Evolutionary conservation across 2,329 filamentous ascomycete genomes (phyloP).

Genomic region (Ploettnerulaceae sp.): DNA sequence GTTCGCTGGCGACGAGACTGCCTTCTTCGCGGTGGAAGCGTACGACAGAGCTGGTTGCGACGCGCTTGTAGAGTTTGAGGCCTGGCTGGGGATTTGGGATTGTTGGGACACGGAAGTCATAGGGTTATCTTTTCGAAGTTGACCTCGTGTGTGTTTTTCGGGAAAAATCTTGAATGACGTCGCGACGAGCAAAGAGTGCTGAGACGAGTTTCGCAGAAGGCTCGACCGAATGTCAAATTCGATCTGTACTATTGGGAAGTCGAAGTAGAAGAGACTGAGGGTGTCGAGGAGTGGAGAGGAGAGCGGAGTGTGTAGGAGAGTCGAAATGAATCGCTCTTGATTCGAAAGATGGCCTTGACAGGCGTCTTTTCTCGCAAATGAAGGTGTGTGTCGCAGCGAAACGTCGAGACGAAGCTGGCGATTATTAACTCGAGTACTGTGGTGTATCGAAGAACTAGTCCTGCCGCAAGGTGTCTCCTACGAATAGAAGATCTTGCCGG

Average conservation of each 20-base stretch:
- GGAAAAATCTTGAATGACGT: constrained; percentile 30
- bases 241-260: constrained; percentile 19
- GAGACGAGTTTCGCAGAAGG: constrained; percentile 29
- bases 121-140: constrained; percentile 28
- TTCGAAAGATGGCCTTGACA: constrained; percentile 21
- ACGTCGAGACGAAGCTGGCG: constrained; percentile 16
- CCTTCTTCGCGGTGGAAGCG: constrained; percentile 65
- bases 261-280: constrained; percentile 9
- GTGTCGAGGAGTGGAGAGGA: constrained; percentile 23
- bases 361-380: constrained; percentile 22
- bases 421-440: constrained; percentile 18
- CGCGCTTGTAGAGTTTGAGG: constrained; percentile 51
- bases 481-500: constrained; percentile 32
- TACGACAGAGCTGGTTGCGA: constrained; percentile 55
- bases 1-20: constrained; percentile 54
- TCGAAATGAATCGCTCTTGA: constrained; percentile 34
- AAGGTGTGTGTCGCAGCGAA: constrained; percentile 24
- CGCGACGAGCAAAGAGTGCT: constrained; percentile 20
- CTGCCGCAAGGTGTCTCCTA: constrained; percentile 30
- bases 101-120: constrained; percentile 36
- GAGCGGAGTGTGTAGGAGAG: constrained; percentile 23
- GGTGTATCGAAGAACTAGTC: constrained; percentile 25
- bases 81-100: constrained; percentile 38
- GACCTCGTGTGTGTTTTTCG: constrained; percentile 23
- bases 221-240: constrained; percentile 27